Base-by-base conservation (phyloP, 1,284 basidiomycete species). In the Moniliophthora roreri region DNA sequence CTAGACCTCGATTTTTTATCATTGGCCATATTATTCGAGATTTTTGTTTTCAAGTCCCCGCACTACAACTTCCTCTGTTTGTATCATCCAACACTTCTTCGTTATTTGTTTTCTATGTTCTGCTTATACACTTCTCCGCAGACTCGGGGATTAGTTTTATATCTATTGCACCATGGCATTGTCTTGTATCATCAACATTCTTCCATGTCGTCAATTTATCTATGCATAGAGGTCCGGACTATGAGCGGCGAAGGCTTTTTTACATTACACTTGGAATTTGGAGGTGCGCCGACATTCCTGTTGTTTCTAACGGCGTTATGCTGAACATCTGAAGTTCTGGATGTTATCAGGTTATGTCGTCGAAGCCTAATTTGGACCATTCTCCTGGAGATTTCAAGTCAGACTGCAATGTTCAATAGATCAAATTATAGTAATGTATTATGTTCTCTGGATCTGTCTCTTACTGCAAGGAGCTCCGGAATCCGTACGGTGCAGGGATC, bases 131-230 rank as follows among this genome's bases (percentile, higher is more conserved):
- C 26, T 39, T 40, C 48, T 40, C 48, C 24, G 35, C 48, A 50
- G 36, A 23, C 39, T 28, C 36, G 48, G 37, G 39, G 46, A 37
- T 35, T 48, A 20, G 8, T 13, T 36, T 36, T 48, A 48, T 50
- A 40, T 50, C 36, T 50, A 50, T 40, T 50, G 48, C 24, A 50
- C 24, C 37, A 40, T 50, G 39, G 36, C 39, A 50, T 50, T 23
- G 41, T 39, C 46, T 46, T 50, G 48, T 50, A 50, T 50, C 48
- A 50, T 40, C 48, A 50, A 38, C 36, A 46, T 28, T 32, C 7
- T 20, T 23, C 23, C 40, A 21, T 26, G 24, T 28, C 23, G 26
- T 21, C 36, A 50, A 26, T 38, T 44, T 44, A 24, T 8, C 48
- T 39, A 40, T 50, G 36, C 36, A 50, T 50, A 50, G 48, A 50